Evolutionary conservation across 2,329 filamentous ascomycete genomes (phyloP).

Genomic region (Myriangium duriaei): DNA sequence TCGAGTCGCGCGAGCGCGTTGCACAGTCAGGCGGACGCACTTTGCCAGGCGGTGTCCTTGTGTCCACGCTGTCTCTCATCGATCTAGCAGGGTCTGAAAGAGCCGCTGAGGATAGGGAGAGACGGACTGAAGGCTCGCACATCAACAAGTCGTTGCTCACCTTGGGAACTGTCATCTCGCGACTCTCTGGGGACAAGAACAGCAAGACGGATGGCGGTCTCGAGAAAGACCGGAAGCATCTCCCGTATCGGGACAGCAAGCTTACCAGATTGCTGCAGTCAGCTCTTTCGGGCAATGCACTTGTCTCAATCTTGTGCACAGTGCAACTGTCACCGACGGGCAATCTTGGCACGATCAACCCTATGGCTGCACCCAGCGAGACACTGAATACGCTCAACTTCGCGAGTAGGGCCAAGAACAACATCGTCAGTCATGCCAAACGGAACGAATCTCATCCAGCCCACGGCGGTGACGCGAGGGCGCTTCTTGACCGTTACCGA

Average conservation of each 20-base stretch:
- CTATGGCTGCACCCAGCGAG: constrained; percentile 61
- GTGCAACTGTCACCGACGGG: constrained; percentile 76
- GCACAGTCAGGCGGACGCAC: constrained; percentile 36
- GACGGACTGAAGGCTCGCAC: constrained; percentile 85
- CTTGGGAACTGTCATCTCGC: constrained; percentile 85
- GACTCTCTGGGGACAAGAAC: constrained; percentile 79
- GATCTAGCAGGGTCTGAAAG: constrained; percentile 94
- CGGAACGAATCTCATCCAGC: constrained; percentile 73
- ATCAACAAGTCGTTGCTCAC: constrained; percentile 98
- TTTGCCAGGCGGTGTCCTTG: constrained; percentile 76
- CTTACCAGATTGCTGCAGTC: constrained; percentile 85
- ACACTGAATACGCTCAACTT: constrained; percentile 96
- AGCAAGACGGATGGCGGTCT: constrained; percentile 58
- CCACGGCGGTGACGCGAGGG: constrained; percentile 67
- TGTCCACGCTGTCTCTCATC: constrained; percentile 89
- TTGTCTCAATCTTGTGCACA: constrained; percentile 95
- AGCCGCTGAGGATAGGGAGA: constrained; percentile 88
- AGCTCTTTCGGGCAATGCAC: constrained; percentile 80
- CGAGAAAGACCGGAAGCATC: constrained; percentile 64
- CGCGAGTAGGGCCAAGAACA: constrained; percentile 92
- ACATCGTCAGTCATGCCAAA: constrained; percentile 93
- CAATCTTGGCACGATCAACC: constrained; percentile 31
- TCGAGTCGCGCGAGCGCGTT: constrained; percentile 83
- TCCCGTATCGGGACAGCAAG: constrained; percentile 96
- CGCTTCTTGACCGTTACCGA: constrained; percentile 82